Evolutionary conservation across 2,329 filamentous ascomycete genomes (phyloP), one percentile per base, ranked within the genome.

Genomic region (Dactylonectria macrodidyma): DNA sequence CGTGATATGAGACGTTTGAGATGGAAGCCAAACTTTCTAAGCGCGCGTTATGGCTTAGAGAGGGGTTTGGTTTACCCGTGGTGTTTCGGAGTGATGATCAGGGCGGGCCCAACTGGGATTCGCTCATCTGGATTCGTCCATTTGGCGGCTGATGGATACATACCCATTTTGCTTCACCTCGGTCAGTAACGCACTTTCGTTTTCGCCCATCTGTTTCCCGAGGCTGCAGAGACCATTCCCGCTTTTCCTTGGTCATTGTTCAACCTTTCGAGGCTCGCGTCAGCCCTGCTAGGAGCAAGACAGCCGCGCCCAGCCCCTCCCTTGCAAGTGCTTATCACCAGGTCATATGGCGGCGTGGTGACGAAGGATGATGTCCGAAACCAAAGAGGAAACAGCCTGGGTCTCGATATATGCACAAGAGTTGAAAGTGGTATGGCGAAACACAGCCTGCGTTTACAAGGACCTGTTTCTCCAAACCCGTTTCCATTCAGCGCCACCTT

Each of bases 291-390:
- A 50, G 66, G 56, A 59, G 47, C 57, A 38, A 51, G 59, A 60
- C 63, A 65, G 50, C 56, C 41, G 51, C 55, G 38, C 51, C 34
- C 54, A 69, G 46, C 26, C 47, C 51, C 7, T 65, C 63, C 72
- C 65, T 67, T 68, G 63, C 73, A 75, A 75, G 73, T 73, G 73
- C 73, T 75, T 75, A 75, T 75, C 41, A 46, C 33, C 12, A 22
- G 54, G 54, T 48, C 55, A 34, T 30, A 6, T 44, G 24, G 50
- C 38, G 14, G 50, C 11, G 22, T 9, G 36, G 48, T 6, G 48
- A 57, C 52, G 59, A 59, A 66, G 54, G 51, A 65, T 38, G 41
- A 41, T 50, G 34, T 41, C 56, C 57, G n/a, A 24, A 22, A 48
- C 46, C 44, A 48, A 56, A 57, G 38, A n/a, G 55, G 24, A 66